Evolutionary conservation across 768 basidiomycete species (phyloP).

Genomic region (Tricholoma saponaceum): DNA sequence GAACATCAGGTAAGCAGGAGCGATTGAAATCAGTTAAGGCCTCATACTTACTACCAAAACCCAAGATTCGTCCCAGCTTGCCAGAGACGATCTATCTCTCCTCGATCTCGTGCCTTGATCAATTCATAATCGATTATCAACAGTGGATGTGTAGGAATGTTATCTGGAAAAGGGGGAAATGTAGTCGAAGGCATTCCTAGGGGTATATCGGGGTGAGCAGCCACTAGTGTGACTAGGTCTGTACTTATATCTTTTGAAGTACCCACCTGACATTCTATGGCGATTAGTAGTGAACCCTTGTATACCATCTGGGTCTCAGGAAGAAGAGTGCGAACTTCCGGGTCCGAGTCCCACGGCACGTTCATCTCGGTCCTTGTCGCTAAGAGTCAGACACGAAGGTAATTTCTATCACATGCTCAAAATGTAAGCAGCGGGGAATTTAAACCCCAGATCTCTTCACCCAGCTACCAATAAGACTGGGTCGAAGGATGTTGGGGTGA

Average conservation of each 20-base stretch:
- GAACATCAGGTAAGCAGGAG: not conserved
- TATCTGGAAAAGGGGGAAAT: conserved; percentile 43
- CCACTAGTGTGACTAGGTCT: not conserved
- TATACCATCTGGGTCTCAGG: not conserved
- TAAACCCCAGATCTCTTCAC: too few species aligned
- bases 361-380: too few species aligned
- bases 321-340: not conserved
- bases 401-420: too few species aligned
- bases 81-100: conserved; percentile 51
- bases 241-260: not conserved
- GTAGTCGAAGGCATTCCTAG: conserved; percentile 18
- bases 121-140: conserved; percentile 52
- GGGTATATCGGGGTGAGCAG: not conserved
- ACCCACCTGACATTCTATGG: not conserved
- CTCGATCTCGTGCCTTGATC: conserved; percentile 33
- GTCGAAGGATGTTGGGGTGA: too few species aligned
- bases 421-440: too few species aligned
- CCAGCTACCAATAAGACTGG: too few species aligned
- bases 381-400: too few species aligned
- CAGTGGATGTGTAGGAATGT: conserved; percentile 51
- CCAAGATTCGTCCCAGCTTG: conserved; percentile 54
- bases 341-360: too few species aligned
- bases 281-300: too few species aligned
- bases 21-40: not conserved
- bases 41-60: conserved; percentile 59